Base-by-base conservation (phyloP, 176 grass and related monocot species). In the Phragmites australis region DNA sequence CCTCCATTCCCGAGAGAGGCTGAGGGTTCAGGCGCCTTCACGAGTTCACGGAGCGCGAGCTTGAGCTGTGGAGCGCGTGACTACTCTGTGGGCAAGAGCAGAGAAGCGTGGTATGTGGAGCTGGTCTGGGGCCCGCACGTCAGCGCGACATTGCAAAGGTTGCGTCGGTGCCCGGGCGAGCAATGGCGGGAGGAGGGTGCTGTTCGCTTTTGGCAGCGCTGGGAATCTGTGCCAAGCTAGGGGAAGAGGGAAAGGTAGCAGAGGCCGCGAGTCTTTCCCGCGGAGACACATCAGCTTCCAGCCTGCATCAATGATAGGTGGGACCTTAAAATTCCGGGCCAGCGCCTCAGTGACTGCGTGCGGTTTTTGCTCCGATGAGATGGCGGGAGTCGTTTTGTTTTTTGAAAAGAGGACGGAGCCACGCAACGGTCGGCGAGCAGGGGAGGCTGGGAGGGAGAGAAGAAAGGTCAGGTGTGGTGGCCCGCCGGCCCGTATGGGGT, bases 191-290 rank as follows among this genome's bases (percentile, higher is more conserved):
- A 83, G 15, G 17, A 16, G 25, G 56, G 16, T 11, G 30, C 11
- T 61, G 87, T 81, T 26, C 47, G 82, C 82, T 89, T 85, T 89
- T 34, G 32, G 70, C 40, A 57, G 54, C 62, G 56, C 55, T 82
- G 27, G 82, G 82, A 89, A 85, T 89, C 72, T 85, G 87, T 89
- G 87, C 87, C 82, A 65, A 65, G 65, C 71, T 26, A 84, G 55
- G 70, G 81, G 83, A 65, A 9, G 80, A 89, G 55, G 75, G 45
- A 69, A 83, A 93, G 87, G 68, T 56, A 18, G 13, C 75, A 80
- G 53, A 49, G 9, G 9, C 16, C 22, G 25, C 66, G 13, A 46
- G 2, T 58, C 75, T 80, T 84, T 75, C 45, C 56, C 23, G 6
- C 49, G 5, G 19, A 17, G 3, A 21, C 69, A 59, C 19, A 27